These are phyloP conservation scores for Zopfia rhizophila DNA, from an alignment of 2,329 filamentous ascomycete genomes.

Conservation along the genomic window DNA sequence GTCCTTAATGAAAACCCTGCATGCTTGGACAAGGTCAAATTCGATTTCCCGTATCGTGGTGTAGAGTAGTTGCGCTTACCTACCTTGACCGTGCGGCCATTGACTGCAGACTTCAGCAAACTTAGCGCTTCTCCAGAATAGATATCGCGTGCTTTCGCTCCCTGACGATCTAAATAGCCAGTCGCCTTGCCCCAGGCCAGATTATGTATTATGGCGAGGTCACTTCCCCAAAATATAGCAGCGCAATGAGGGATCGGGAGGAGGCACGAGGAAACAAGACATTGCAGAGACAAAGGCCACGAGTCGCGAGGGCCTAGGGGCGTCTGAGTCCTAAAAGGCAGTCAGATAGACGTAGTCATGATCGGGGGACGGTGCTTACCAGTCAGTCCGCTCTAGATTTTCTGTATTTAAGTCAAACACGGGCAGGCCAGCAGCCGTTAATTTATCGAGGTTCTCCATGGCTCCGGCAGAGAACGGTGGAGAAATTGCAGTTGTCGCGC, in stretches of 20 bases:
- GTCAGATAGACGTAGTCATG: not conserved
- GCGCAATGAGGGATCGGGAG: constrained; percentile 54
- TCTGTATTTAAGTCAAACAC: constrained; percentile 45
- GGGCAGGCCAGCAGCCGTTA: constrained; percentile 41
- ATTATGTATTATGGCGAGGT: constrained; percentile 54
- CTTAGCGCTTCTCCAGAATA: constrained; percentile 48
- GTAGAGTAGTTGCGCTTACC: constrained; percentile 38
- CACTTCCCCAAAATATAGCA: constrained; percentile 56
- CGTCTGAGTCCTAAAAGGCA: constrained; percentile 35
- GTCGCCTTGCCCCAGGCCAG: constrained; percentile 52
- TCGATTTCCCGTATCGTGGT: constrained; percentile 3
- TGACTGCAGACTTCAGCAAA: constrained; percentile 45
- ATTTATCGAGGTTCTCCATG: constrained; percentile 47
- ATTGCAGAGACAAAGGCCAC: constrained; percentile 48
- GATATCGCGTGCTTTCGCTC: constrained; percentile 40
- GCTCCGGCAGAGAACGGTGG: constrained; percentile 8
- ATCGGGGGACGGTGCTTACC: constrained; percentile 24
- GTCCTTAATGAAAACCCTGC: constrained; percentile 37
- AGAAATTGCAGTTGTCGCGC: too few species aligned
- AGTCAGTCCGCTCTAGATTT: constrained; percentile 38
- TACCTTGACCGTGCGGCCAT: constrained; percentile 51
- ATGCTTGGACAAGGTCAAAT: constrained; percentile 30
- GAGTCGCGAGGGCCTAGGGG: constrained; percentile 43
- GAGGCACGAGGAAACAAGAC: constrained; percentile 48
- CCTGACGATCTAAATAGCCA: constrained; percentile 47